Conservation (phyloP, 805 yeast species). For the Clavispora phyllophila region DNA sequence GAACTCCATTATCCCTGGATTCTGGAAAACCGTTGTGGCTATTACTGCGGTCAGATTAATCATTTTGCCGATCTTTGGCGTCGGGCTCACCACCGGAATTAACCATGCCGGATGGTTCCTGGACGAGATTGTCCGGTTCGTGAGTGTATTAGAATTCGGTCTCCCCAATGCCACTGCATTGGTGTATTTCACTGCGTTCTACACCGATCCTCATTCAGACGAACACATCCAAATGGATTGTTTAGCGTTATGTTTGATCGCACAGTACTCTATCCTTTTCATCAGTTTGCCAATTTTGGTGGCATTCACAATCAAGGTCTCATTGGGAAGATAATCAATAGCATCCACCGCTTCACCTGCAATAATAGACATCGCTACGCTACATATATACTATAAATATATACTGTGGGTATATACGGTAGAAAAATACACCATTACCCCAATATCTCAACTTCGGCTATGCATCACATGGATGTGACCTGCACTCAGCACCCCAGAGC, state of each 20-base stretch:
- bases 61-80: slow-evolving; percentile 75
- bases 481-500: neutral
- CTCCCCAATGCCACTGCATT: slow-evolving; percentile 87
- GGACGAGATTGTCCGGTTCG: slow-evolving; percentile 61
- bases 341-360: no score
- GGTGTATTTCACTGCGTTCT: slow-evolving; percentile 83
- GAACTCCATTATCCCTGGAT: slow-evolving; percentile 57
- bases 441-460: no score
- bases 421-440: no score
- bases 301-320: slow-evolving; percentile 58
- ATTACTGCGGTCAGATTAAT: slow-evolving; percentile 57
- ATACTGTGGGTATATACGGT: no score
- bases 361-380: no score
- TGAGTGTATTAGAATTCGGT: slow-evolving; percentile 68
- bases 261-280: slow-evolving; percentile 65
- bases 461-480: no score
- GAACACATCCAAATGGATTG: slow-evolving; percentile 75
- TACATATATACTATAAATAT: no score
- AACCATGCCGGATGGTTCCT: slow-evolving; percentile 60
- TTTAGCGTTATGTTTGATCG: slow-evolving; percentile 67
- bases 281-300: slow-evolving; percentile 71
- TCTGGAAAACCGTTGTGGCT: slow-evolving; percentile 59
- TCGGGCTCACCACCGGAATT: slow-evolving; percentile 53
- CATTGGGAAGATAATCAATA: no score
- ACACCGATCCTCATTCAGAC: slow-evolving; percentile 57